A percentile compares a stretch with the other conserved stretches of the same genome.
Conservation (phyloP, 495 filamentous ascomycete species). For the Chaetomium cochliodes region DNA sequence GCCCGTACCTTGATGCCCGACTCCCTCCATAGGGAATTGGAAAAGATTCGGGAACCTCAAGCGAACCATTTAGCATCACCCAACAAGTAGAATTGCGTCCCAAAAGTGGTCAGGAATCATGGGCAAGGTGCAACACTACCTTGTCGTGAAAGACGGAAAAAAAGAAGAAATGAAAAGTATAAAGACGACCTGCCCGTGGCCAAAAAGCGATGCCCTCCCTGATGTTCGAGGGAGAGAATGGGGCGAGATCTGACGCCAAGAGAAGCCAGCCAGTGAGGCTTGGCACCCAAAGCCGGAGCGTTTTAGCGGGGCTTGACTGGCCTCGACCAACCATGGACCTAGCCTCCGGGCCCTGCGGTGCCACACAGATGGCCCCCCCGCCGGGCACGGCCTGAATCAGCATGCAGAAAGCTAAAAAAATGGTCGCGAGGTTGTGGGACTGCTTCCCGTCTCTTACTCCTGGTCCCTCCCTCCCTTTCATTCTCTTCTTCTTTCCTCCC, state of each 20-base stretch:
- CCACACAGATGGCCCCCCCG: constrained; percentile 7
- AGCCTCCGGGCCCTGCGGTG: constrained; percentile 16
- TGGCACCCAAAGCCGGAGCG: not conserved
- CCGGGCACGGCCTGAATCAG: constrained; percentile 33
- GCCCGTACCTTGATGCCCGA: no score
- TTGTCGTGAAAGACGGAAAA: no score
- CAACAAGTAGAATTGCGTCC: no score
- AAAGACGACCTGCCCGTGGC: no score
- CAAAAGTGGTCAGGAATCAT: no score
- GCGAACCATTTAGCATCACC: no score
- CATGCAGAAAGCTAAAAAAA: constrained; percentile 26
- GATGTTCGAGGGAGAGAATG: not conserved
- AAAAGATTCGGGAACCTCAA: no score
- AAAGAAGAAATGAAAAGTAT: no score
- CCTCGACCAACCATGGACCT: constrained; percentile 20
- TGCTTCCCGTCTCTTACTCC: constrained; percentile 11
- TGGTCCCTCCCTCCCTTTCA: constrained; percentile 18
- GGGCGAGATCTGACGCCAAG: constrained; percentile 4
- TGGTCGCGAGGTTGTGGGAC: constrained; percentile 36
- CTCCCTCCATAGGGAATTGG: no score
- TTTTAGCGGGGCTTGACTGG: constrained; percentile 1
- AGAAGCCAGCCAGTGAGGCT: not conserved
- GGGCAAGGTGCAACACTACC: no score
- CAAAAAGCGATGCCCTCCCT: no score
- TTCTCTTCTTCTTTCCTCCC: constrained; percentile 13